Percentiles rank a stretch among this genome's conserved stretches.
These are phyloP conservation scores for Pseudohyphozyma bogoriensis DNA, from an alignment of 768 basidiomycete genomes.

Conservation along the genomic window DNA sequence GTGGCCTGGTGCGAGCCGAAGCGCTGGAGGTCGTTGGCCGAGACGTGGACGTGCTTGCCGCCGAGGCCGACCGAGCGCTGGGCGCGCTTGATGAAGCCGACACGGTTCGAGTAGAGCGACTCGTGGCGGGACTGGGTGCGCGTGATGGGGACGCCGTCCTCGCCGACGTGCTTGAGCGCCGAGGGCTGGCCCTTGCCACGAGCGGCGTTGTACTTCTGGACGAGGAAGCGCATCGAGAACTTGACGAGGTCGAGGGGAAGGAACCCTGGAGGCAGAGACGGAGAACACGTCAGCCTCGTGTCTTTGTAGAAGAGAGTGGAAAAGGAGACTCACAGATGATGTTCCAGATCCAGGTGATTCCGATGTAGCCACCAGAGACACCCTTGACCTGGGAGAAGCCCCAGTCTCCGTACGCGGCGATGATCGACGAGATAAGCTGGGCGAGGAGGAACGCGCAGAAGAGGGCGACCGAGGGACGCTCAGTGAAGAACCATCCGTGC, in stretches of 20 bases:
- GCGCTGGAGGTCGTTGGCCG: slow-evolving; percentile 58
- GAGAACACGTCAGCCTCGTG: background rate
- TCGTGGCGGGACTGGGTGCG: slow-evolving; percentile 84
- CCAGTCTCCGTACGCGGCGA: slow-evolving; percentile 86
- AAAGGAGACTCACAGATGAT: slow-evolving; percentile 42
- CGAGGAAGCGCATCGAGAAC: slow-evolving; percentile 88
- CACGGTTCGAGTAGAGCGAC: slow-evolving; percentile 67
- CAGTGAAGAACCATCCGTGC: slow-evolving; percentile 85
- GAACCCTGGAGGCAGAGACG: slow-evolving; percentile 49
- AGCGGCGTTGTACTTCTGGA: slow-evolving; percentile 60
- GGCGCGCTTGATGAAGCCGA: slow-evolving; percentile 62
- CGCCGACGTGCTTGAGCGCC: slow-evolving; percentile 40
- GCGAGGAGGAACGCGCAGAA: slow-evolving; percentile 84
- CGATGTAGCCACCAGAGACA: slow-evolving; percentile 90
- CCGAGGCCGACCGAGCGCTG: slow-evolving; percentile 82
- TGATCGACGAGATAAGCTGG: slow-evolving; percentile 89
- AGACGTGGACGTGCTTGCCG: slow-evolving; percentile 38
- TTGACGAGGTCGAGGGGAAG: slow-evolving; percentile 79
- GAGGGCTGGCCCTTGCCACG: slow-evolving; percentile 37
- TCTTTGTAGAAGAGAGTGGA: background rate
- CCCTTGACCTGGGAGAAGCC: slow-evolving; percentile 72
- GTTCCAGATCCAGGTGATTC: slow-evolving; percentile 86
- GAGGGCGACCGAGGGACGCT: slow-evolving; percentile 80
- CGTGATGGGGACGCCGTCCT: slow-evolving; percentile 56
- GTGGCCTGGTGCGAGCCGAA: slow-evolving; percentile 80